These are phyloP conservation scores for Daedalea quercina DNA, from an alignment of 768 basidiomycete genomes.

Conservation along the genomic window DNA sequence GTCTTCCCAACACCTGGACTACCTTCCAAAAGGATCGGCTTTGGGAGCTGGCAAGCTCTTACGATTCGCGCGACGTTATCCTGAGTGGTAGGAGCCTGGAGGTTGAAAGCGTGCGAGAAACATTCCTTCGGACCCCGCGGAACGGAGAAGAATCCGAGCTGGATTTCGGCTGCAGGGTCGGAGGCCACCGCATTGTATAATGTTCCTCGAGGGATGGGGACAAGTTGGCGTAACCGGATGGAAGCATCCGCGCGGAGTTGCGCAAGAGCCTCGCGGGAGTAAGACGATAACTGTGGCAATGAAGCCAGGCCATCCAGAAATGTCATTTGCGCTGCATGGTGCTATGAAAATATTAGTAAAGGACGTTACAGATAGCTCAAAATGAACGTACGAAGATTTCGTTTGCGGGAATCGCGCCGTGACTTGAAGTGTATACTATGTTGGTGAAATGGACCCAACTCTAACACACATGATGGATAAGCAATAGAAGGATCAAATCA, in stretches of 20 bases:
- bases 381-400: slow-evolving; percentile 61
- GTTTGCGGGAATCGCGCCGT: slow-evolving; percentile 28
- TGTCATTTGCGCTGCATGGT: slow-evolving; percentile 91
- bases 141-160: slow-evolving; percentile 73
- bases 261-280: slow-evolving; percentile 52
- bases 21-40: slow-evolving; percentile 93
- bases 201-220: slow-evolving; percentile 31
- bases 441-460: slow-evolving; percentile 93
- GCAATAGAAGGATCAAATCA: background rate
- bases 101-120: slow-evolving; percentile 52
- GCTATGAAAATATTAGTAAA: slow-evolving; percentile 37
- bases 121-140: slow-evolving; percentile 43
- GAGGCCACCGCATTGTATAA: background rate
- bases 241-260: slow-evolving; percentile 56
- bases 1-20: slow-evolving; percentile 99
- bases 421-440: slow-evolving; percentile 31
- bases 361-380: background rate
- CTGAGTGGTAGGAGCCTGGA: slow-evolving; percentile 83
- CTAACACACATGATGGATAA: slow-evolving; percentile 37
- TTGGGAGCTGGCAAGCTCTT: slow-evolving; percentile 82
- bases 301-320: slow-evolving; percentile 85
- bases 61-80: slow-evolving; percentile 85
- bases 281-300: slow-evolving; percentile 62
- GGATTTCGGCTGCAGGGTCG: slow-evolving; percentile 25
- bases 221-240: slow-evolving; percentile 46